Evolutionary conservation across 1,284 basidiomycete genomes (phyloP).

Genomic region (Boletus sp.): DNA sequence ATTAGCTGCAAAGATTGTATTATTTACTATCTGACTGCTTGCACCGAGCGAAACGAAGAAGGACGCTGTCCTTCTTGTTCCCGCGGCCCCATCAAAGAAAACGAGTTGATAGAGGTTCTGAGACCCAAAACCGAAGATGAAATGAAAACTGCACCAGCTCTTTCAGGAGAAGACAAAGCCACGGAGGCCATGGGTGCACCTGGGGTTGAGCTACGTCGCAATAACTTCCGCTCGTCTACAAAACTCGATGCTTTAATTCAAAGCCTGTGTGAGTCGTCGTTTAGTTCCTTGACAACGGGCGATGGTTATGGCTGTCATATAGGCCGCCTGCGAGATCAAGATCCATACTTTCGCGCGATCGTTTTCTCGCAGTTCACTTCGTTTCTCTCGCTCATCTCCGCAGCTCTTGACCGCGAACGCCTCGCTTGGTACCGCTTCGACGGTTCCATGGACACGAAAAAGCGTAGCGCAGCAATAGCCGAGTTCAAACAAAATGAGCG

Average conservation of each 20-base stretch:
- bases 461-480: slow-evolving; percentile 71
- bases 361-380: slow-evolving; percentile 87
- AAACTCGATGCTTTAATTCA: slow-evolving; percentile 75
- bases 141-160: not conserved
- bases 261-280: slow-evolving; percentile 52
- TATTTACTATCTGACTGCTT: slow-evolving; percentile 59
- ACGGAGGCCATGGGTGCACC: slow-evolving; percentile 32
- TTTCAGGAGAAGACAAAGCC: slow-evolving; percentile 3
- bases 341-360: slow-evolving; percentile 79
- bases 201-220: slow-evolving; percentile 61
- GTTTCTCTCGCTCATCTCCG: slow-evolving; percentile 80
- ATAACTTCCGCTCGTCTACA: slow-evolving; percentile 84
- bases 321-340: slow-evolving; percentile 64
- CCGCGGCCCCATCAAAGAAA: slow-evolving; percentile 63
- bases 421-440: slow-evolving; percentile 85
- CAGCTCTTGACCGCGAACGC: slow-evolving; percentile 69
- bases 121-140: slow-evolving; percentile 34
- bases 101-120: slow-evolving; percentile 63
- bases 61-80: slow-evolving; percentile 72
- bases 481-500: slow-evolving; percentile 67
- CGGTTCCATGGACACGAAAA: slow-evolving; percentile 88
- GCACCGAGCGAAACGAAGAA: slow-evolving; percentile 63
- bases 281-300: not conserved
- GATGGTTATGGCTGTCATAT: not conserved
- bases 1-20: slow-evolving; percentile 82